These are phyloP conservation scores for Solanum pennellii DNA, from an alignment of 257 asterid species.

Conservation along the genomic window DNA sequence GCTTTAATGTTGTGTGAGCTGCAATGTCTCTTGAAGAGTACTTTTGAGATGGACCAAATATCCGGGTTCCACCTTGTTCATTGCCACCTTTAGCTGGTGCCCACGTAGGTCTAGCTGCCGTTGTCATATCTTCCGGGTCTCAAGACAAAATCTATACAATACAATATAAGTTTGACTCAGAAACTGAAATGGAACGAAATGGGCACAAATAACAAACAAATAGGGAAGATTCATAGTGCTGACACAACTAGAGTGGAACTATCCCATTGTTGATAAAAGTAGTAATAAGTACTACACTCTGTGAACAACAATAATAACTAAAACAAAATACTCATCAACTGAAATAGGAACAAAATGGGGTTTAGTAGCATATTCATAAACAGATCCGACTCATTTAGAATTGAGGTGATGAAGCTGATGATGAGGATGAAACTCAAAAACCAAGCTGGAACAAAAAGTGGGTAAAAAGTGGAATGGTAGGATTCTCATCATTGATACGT, in stretches of 20 bases:
- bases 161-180: background rate
- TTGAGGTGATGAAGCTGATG: background rate
- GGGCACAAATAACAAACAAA: background rate
- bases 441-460: background rate
- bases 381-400: background rate
- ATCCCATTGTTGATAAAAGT: background rate
- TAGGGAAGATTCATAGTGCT: background rate
- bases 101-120: conserved; percentile 99
- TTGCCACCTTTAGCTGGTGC: conserved; percentile 99
- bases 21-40: conserved; percentile 96
- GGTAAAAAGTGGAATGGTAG: background rate
- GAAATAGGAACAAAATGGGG: background rate
- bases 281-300: background rate
- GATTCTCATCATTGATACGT: background rate
- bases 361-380: background rate
- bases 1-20: conserved; percentile 77
- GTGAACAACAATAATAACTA: background rate
- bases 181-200: background rate
- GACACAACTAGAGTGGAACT: background rate
- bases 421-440: background rate
- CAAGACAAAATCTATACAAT: background rate
- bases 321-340: background rate
- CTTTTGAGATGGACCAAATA: conserved; percentile 92
- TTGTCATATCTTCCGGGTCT: conserved; percentile 38
- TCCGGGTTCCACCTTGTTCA: conserved; percentile 95